These are phyloP conservation scores for Microcyclospora pomicola DNA, from an alignment of 2,329 filamentous ascomycete genomes.

Conservation along the genomic window DNA sequence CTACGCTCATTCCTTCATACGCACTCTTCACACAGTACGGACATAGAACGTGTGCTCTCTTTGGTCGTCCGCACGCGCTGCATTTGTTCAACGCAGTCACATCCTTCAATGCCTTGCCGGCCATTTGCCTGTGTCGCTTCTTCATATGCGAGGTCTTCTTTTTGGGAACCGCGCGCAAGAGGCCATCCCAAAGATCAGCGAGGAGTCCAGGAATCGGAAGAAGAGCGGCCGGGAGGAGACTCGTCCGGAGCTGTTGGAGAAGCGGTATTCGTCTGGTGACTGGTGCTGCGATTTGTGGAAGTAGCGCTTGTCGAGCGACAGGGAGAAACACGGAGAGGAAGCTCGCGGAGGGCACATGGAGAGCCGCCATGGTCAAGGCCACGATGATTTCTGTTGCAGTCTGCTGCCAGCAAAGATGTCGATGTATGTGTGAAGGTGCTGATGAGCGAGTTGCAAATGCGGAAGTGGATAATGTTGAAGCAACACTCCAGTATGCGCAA, in stretches of 20 bases:
- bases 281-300: constrained; percentile 26
- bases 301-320: constrained; percentile 27
- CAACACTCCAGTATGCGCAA: not conserved
- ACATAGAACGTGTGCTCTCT: constrained; percentile 81
- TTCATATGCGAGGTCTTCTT: constrained; percentile 98
- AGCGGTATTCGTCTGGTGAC: constrained; percentile 32
- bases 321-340: constrained; percentile 43
- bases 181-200: constrained; percentile 78
- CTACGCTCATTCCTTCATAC: constrained; percentile 18
- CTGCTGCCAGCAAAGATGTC: too few species aligned
- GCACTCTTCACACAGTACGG: constrained; percentile 73
- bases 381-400: too few species aligned
- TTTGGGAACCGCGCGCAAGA: constrained; percentile 88
- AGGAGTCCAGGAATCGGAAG: constrained; percentile 57
- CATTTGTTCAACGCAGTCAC: constrained; percentile 78
- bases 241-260: constrained; percentile 31
- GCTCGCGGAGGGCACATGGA: constrained; percentile 25
- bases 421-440: too few species aligned
- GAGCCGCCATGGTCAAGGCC: constrained; percentile 22
- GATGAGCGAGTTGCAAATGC: not conserved
- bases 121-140: constrained; percentile 85
- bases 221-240: constrained; percentile 40
- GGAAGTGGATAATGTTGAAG: not conserved
- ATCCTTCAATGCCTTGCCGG: constrained; percentile 88
- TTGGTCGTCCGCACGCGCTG: constrained; percentile 72